Base-by-base conservation (phyloP, 2,329 filamentous ascomycete species). In the Didymella sp. region DNA sequence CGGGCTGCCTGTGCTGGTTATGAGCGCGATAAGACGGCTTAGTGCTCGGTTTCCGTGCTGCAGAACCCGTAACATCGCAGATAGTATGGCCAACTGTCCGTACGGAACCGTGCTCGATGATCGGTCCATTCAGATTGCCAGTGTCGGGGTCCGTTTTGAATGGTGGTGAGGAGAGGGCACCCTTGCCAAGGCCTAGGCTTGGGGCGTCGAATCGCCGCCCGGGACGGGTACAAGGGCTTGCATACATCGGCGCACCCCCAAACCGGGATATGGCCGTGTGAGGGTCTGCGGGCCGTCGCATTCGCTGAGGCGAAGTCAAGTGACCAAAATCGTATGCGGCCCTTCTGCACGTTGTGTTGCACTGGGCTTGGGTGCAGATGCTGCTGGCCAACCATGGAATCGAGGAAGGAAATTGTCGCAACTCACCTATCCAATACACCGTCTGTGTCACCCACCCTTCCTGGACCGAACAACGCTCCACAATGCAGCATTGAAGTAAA, bases 371-470 rank as follows among this genome's bases (percentile, higher is more conserved):
- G 57, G 46, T 48, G 60, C 59, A 63, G 59, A 52, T 57, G 49
- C 43, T 45, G 59, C 64, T 60, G 62, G 62, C 72, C 74, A 75
- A 71, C 72, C 73, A 77, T 61, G 64, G 50, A 61, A 54, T 57
- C 55, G 52, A 61, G 60, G 60, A 57, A 59, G 57, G 64, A 70
- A 62, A 67, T 59, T 60, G 62, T 68, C 61, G 67, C 67, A 67
- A 84, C 91, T 89, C 87, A 98, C 94, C 92, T 96, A 81, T 98
- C 94, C 77, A 97, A 80, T 75, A 87, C 83, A 62, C 92, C 88
- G 76, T 96, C 85, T 25, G 89, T 85, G 69, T 85, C 84, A 73
- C 90, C 92, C 63, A 96, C 77, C 77, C 79, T 85, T 69, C 92
- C 90, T 63, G 91, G 91, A 22, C 92, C 91, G 69, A 82, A 81